phyloP scores from a whole-genome alignment of 139 green algal genomes.

The Tetradesmus lagerheimii region DNA sequence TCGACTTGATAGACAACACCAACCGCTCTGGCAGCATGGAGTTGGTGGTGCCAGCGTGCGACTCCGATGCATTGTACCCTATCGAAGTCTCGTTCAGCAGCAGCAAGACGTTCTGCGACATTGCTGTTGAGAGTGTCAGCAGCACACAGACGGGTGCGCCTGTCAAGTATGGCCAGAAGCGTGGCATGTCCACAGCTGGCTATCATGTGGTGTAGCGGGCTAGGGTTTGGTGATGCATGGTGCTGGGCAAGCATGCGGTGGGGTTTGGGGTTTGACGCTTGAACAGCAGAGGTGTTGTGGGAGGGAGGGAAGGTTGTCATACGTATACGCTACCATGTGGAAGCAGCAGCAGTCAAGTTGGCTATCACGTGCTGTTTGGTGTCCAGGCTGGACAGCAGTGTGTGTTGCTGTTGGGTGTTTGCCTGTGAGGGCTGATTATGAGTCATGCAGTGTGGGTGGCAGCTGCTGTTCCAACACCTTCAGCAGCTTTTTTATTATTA shows the following conservation, averaged over 20 bases:
- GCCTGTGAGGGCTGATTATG: too few relatives aligned
- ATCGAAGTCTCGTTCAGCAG: slow-evolving; percentile 89
- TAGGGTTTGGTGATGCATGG: neutral
- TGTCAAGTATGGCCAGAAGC: slow-evolving; percentile 74
- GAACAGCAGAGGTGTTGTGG: neutral
- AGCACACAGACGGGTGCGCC: slow-evolving; percentile 63
- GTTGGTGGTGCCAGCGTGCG: slow-evolving; percentile 88
- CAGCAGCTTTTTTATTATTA: too few relatives aligned
- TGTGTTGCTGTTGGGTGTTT: too few relatives aligned
- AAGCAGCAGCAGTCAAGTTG: too few relatives aligned
- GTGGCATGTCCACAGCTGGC: slow-evolving; percentile 7
- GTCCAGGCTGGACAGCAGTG: too few relatives aligned
- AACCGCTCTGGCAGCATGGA: slow-evolving; percentile 94
- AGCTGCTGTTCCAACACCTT: too few relatives aligned
- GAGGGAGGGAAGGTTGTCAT: too few relatives aligned
- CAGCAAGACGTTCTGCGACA: slow-evolving; percentile 83
- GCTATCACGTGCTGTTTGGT: too few relatives aligned
- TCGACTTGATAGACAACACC: slow-evolving; percentile 93
- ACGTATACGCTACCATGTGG: too few relatives aligned
- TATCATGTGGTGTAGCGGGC: slow-evolving; percentile 46
- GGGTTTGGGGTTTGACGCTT: neutral
- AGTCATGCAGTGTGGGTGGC: too few relatives aligned
- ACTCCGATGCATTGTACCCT: slow-evolving; percentile 93
- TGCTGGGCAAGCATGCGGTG: too few relatives aligned
- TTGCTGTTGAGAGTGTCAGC: slow-evolving; percentile 75